These are phyloP conservation scores for Aristolochia fimbriata DNA, from an alignment of 164 flowering plant species.

Conservation along the genomic window DNA sequence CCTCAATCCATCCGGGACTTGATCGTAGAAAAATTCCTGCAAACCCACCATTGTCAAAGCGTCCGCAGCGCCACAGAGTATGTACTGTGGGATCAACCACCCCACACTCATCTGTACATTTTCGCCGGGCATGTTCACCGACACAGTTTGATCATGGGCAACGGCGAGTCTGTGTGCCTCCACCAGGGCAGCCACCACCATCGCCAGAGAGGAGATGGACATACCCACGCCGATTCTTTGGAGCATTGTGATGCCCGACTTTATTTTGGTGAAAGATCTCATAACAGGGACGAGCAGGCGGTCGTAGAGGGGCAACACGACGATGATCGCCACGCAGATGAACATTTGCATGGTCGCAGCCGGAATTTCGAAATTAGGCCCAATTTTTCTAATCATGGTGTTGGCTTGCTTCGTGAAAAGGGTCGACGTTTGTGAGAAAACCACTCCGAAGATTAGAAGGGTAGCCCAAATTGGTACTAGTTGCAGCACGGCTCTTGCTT, in stretches of 20 bases:
- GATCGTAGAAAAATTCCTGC: slow-evolving; percentile 10
- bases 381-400: slow-evolving; percentile 9
- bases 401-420: slow-evolving; percentile 15
- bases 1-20: slow-evolving; percentile 8
- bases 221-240: slow-evolving; percentile 17
- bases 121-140: neutral
- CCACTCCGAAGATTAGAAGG: slow-evolving; percentile 7
- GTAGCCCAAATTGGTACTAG: slow-evolving; percentile 6
- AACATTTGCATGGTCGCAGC: slow-evolving; percentile 11
- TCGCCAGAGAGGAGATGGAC: neutral
- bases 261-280: slow-evolving; percentile 8
- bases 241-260: slow-evolving; percentile 18
- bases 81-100: slow-evolving; percentile 10
- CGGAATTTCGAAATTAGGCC: neutral
- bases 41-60: slow-evolving; percentile 10
- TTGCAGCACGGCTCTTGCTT: neutral
- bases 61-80: slow-evolving; percentile 1
- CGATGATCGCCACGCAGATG: slow-evolving; percentile 8
- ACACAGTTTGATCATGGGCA: neutral
- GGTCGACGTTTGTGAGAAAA: slow-evolving; percentile 3
- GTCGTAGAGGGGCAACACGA: slow-evolving; percentile 19
- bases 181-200: slow-evolving; percentile 10
- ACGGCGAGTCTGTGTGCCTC: slow-evolving; percentile 5
- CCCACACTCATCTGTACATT: slow-evolving; percentile 5
- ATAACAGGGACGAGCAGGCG: slow-evolving; percentile 15